phyloP scores from a whole-genome alignment of 108 stramenopile genomes.

The Bacterosira constricta region DNA sequence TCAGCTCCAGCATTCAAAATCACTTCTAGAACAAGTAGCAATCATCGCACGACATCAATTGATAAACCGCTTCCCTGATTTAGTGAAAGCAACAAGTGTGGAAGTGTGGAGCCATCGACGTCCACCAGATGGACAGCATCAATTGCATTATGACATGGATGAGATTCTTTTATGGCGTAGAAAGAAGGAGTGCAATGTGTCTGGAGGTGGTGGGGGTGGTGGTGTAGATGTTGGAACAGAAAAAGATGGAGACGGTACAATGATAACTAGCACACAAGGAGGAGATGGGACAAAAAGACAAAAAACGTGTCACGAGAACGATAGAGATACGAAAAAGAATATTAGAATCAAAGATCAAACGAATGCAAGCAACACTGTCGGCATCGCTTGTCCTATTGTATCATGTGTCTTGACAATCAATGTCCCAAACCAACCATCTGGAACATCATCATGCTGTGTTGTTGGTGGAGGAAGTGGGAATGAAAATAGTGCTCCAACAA shows the following conservation, averaged over 20 bases:
- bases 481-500: constrained; percentile 39
- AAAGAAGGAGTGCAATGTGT: constrained; percentile 10
- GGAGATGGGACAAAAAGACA: constrained; percentile 3
- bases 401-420: constrained; percentile 46
- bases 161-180: constrained; percentile 28
- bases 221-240: too few species aligned
- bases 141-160: constrained; percentile 52
- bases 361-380: not conserved
- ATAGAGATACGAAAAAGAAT: not conserved
- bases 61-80: constrained; percentile 15
- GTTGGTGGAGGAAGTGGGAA: constrained; percentile 14
- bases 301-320: not conserved
- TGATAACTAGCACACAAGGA: not conserved
- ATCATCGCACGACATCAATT: constrained; percentile 36
- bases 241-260: not conserved
- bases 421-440: too few species aligned
- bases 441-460: not conserved
- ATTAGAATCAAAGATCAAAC: not conserved
- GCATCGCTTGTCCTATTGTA: constrained; percentile 37
- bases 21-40: constrained; percentile 48
- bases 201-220: too few species aligned
- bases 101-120: constrained; percentile 54
- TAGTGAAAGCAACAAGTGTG: constrained; percentile 42
- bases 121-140: constrained; percentile 43
- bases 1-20: constrained; percentile 5